Percentiles rank a stretch among this genome's conserved stretches.
Evolutionary conservation across 495 filamentous ascomycete genomes (phyloP).

Genomic region (Hypoxylon fuscum): DNA sequence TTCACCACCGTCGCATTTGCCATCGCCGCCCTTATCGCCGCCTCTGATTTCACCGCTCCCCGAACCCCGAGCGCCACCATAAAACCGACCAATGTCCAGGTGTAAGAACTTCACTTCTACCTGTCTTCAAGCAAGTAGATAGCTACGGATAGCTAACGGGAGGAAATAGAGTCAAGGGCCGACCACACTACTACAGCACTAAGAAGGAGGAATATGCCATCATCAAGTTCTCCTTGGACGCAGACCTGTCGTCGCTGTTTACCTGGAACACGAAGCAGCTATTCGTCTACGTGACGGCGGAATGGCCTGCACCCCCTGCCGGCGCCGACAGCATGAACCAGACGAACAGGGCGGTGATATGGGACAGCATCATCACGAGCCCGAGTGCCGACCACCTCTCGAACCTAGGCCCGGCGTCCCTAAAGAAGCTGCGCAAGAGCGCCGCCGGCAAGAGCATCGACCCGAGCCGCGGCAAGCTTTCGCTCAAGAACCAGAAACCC

Average conservation of each 20-base stretch:
- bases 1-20: conserved; percentile 93
- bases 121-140: background rate
- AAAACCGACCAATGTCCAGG: conserved; percentile 79
- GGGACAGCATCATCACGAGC: conserved; percentile 90
- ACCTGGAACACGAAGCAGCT: conserved; percentile 99
- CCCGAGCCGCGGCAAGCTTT: conserved; percentile 68
- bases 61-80: conserved; percentile 72
- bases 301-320: conserved; percentile 70
- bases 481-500: conserved; percentile 78
- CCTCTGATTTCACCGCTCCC: conserved; percentile 77
- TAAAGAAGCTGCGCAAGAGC: conserved; percentile 62
- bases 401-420: conserved; percentile 59
- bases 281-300: conserved; percentile 92
- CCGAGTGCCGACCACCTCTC: conserved; percentile 65
- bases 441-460: conserved; percentile 62
- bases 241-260: conserved; percentile 88
- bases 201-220: conserved; percentile 95
- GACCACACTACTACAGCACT: conserved; percentile 90
- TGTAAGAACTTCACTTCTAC: conserved; percentile 66
- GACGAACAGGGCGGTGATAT: conserved; percentile 85
- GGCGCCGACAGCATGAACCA: conserved; percentile 47
- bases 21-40: conserved; percentile 79
- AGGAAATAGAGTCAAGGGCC: conserved; percentile 74
- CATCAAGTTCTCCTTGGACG: conserved; percentile 89
- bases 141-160: conserved; percentile 12